Conservation (phyloP, 441 rosid genomes). For the Arabidopsis lyrata region DNA sequence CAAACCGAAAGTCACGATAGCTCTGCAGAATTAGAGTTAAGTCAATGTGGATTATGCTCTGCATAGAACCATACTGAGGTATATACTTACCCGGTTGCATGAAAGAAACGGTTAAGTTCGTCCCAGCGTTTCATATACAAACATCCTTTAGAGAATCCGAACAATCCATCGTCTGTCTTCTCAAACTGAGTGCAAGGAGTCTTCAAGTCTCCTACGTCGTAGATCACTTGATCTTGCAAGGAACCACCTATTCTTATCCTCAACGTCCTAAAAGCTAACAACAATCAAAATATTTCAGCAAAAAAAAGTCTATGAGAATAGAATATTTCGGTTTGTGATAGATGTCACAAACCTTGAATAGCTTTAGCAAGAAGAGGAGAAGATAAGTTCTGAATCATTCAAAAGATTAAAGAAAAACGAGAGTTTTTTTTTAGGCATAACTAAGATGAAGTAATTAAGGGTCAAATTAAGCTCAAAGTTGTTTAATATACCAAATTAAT, state of each 20-base stretch:
- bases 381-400: slow-evolving; percentile 69
- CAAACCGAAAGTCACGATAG: slow-evolving; percentile 82
- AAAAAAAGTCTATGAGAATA: not conserved
- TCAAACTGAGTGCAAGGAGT: slow-evolving; percentile 79
- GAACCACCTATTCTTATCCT: slow-evolving; percentile 96
- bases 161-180: slow-evolving; percentile 66
- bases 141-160: slow-evolving; percentile 94
- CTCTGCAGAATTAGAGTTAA: slow-evolving; percentile 52
- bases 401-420: slow-evolving; percentile 21
- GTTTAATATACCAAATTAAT: slow-evolving; percentile 65
- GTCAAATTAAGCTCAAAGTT: slow-evolving; percentile 4
- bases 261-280: slow-evolving; percentile 75
- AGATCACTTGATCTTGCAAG: slow-evolving; percentile 90
- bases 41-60: not conserved
- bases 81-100: slow-evolving; percentile 61
- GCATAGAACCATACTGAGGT: slow-evolving; percentile 4
- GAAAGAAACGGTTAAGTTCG: slow-evolving; percentile 68
- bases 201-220: slow-evolving; percentile 67
- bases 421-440: slow-evolving; percentile 24
- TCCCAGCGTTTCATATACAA: slow-evolving; percentile 94
- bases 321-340: not conserved
- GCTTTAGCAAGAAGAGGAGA: slow-evolving; percentile 83
- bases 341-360: slow-evolving; percentile 67
- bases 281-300: slow-evolving; percentile 20
- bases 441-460: not conserved